Percentiles rank a stretch among this genome's conserved stretches.
Conservation (phyloP, 768 basidiomycete genomes). For the Hydnomerulius pinastri region DNA sequence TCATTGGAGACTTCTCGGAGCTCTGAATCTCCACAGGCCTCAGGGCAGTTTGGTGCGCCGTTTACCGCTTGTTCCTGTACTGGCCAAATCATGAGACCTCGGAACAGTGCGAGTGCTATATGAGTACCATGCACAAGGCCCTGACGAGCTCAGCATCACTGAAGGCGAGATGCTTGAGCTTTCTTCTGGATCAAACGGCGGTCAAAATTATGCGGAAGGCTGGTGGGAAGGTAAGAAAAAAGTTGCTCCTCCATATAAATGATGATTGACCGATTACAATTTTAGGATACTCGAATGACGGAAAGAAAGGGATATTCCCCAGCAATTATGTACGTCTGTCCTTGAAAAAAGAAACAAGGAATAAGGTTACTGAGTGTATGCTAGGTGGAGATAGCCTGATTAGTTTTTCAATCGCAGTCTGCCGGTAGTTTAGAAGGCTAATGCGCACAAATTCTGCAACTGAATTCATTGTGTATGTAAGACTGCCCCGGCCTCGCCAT, state of each 20-base stretch:
- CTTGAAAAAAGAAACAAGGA: slow-evolving; percentile 12
- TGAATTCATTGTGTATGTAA: slow-evolving; percentile 27
- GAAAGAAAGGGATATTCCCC: slow-evolving; percentile 80
- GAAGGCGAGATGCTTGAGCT: slow-evolving; percentile 68
- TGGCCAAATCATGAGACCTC: slow-evolving; percentile 4
- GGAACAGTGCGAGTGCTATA: slow-evolving; percentile 77
- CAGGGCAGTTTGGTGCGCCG: slow-evolving; percentile 53
- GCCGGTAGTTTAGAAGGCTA: slow-evolving; percentile 8
- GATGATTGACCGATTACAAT: slow-evolving; percentile 27
- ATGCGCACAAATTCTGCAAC: slow-evolving; percentile 5
- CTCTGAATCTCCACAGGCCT: slow-evolving; percentile 31
- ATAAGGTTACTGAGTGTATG: slow-evolving; percentile 22
- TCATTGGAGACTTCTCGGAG: slow-evolving; percentile 8
- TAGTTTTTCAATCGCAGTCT: slow-evolving; percentile 3
- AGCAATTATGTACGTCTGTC: slow-evolving; percentile 76
- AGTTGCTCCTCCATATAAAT: slow-evolving; percentile 17
- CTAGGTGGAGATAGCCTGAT: slow-evolving; percentile 54
- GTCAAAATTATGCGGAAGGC: slow-evolving; percentile 70
- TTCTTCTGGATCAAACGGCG: slow-evolving; percentile 59
- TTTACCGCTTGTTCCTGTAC: background rate
- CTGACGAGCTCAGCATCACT: slow-evolving; percentile 64
- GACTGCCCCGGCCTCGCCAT: slow-evolving; percentile 18
- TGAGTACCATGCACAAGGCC: slow-evolving; percentile 70
- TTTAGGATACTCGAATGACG: slow-evolving; percentile 58
- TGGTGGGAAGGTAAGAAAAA: slow-evolving; percentile 85